These are phyloP conservation scores for Micractinium sp. DNA, from an alignment of 139 green algal genomes.

Conservation along the genomic window DNA sequence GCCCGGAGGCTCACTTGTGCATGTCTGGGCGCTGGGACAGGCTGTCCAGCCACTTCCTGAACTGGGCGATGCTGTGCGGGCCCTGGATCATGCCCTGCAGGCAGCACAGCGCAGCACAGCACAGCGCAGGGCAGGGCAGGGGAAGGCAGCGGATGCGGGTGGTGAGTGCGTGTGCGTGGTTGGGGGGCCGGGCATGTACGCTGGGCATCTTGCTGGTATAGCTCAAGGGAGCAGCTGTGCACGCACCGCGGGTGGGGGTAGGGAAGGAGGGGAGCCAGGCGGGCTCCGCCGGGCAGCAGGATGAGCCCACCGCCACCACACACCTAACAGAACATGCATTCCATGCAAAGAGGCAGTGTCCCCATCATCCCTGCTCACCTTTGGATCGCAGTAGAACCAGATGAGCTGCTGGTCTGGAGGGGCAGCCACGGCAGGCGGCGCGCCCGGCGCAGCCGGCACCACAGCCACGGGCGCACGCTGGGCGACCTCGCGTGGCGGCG, in stretches of 20 bases:
- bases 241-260: neutral
- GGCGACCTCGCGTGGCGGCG: neutral
- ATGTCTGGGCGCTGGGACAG: conserved; percentile 3
- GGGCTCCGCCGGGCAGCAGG: too few relatives aligned
- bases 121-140: neutral
- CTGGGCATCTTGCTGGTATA: neutral
- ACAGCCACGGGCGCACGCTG: neutral
- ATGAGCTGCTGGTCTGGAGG: neutral
- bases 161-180: neutral
- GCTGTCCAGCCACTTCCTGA: conserved; percentile 23
- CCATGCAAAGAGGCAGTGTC: neutral
- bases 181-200: neutral
- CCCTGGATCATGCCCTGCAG: conserved; percentile 11
- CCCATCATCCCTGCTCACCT: neutral
- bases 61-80: conserved; percentile 20
- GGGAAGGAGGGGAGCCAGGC: too few relatives aligned
- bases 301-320: too few relatives aligned
- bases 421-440: neutral
- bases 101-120: neutral
- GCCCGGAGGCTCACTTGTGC: neutral
- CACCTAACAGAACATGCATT: neutral
- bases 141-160: neutral
- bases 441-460: neutral
- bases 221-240: neutral
- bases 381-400: conserved; percentile 1